Percentiles rank a stretch among this genome's conserved stretches.
Evolutionary conservation across 2,329 filamentous ascomycete genomes (phyloP).

Genomic region (Nemania abortiva): DNA sequence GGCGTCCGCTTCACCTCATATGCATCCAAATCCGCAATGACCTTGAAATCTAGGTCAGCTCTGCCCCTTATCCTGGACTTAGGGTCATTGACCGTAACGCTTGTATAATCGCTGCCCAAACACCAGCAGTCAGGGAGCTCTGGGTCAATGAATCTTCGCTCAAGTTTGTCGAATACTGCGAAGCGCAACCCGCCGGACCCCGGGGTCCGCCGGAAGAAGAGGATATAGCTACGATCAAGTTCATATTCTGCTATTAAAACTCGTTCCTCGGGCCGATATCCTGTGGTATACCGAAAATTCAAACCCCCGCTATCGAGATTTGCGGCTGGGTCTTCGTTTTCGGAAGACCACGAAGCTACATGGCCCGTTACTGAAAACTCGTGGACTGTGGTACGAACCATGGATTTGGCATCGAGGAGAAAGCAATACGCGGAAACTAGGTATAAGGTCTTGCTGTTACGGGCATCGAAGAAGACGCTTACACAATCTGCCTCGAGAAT

Average conservation of each 20-base stretch:
- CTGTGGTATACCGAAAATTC: too few relatives aligned
- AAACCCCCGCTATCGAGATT: too few relatives aligned
- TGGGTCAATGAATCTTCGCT: conserved; percentile 19
- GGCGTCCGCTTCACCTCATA: background rate
- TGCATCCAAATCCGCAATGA: background rate
- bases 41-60: conserved; percentile 19
- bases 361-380: conserved; percentile 11
- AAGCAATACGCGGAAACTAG: conserved; percentile 37
- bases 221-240: conserved; percentile 15
- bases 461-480: conserved; percentile 39
- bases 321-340: background rate
- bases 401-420: fast-evolving
- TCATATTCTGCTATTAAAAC: conserved; percentile 21
- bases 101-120: too few relatives aligned
- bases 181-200: background rate
- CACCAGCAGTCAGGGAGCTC: background rate
- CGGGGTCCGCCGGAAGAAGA: background rate
- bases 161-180: conserved; percentile 24
- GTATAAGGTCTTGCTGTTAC: conserved; percentile 36
- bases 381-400: conserved; percentile 17
- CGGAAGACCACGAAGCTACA: conserved; percentile 18
- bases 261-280: background rate
- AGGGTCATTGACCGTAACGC: too few relatives aligned
- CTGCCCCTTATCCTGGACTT: too few relatives aligned
- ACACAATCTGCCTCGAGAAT: conserved; percentile 11